Base-by-base conservation (phyloP, 768 basidiomycete species). In the Coprinopsis marcescibilis region DNA sequence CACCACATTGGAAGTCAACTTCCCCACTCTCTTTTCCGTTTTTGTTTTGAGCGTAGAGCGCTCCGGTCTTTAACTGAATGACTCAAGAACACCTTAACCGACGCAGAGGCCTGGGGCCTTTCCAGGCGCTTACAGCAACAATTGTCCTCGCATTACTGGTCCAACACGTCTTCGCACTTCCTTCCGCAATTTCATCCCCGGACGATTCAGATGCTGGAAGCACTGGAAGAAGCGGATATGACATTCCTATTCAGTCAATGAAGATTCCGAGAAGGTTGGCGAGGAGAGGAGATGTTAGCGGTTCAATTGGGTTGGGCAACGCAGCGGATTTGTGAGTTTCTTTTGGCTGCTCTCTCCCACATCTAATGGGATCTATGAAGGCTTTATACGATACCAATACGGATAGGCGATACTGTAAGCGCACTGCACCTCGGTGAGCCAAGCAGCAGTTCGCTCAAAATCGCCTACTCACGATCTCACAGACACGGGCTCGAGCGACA, bases 401-500 rank as follows among this genome's bases (percentile, higher is more conserved):
- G 62, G 44, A 42, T 69, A 11, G 65, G 65, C 15, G 46, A 56
- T 24, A 57, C 56, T 7, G 58, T 62, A 24, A 51, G 59, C 19
- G 56, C 64, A 13, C 57, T 66, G 32, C 64, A 66, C 44, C 51
- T 66, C 20, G 66, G 65, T 67, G 7, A 20, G 58, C 40, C 11
- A 27, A 12, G 10, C 21, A 26, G 17, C 17, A 6, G 10, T 25
- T 13, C n/a, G 39, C n/a, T 19, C 14, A 35, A 21, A 19, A 38
- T 26, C 51, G 19, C 11, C 41, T 10, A 17, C 8, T 21, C 2
- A 2, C 10, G 11, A n/a, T n/a, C n/a, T n/a, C n/a, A 11, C 41
- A 83, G 83, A 85, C 54, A 84, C 84, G 2, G 84, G 84, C 17
- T 85, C 84, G 3, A 77, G 80, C 27, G 83, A 86, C 54, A 61